A percentile compares a stretch with the other conserved stretches of the same genome.
These are phyloP conservation scores for Carex littledalei DNA, from an alignment of 176 grass and related monocot genomes.

Conservation along the genomic window DNA sequence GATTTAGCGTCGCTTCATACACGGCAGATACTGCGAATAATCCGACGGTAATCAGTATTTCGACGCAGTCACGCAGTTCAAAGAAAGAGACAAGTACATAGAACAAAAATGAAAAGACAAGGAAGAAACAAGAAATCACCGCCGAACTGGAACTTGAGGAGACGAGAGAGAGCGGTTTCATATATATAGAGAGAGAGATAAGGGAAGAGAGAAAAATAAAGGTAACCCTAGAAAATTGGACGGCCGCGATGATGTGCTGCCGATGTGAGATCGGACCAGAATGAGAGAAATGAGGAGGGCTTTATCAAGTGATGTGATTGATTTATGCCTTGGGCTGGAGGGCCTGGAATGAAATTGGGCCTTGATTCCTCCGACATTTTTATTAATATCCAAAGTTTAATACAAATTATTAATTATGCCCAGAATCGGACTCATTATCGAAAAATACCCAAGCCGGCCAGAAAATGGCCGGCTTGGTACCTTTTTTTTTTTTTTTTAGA, in stretches of 20 bases:
- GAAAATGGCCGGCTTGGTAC: no score
- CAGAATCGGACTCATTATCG: no score
- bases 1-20: not conserved
- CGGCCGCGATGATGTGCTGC: not conserved
- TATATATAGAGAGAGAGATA: not conserved
- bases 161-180: not conserved
- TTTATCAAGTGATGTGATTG: no score
- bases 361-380: not conserved
- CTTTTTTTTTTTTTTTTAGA: no score
- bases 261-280: not conserved
- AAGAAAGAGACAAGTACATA: not conserved
- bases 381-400: no score
- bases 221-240: not conserved
- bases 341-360: not conserved
- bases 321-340: not conserved
- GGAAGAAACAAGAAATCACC: not conserved
- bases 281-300: no score
- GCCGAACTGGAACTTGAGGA: not conserved
- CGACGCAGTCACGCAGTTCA: not conserved
- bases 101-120: not conserved
- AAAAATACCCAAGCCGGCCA: no score
- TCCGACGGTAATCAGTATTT: constrained; percentile 8
- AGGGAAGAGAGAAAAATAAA: not conserved
- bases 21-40: not conserved
- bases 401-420: no score